Percentiles rank a stretch among this genome's conserved stretches.
Evolutionary conservation across 2,329 filamentous ascomycete species (phyloP).

Genomic region (Verticillium nubilum): DNA sequence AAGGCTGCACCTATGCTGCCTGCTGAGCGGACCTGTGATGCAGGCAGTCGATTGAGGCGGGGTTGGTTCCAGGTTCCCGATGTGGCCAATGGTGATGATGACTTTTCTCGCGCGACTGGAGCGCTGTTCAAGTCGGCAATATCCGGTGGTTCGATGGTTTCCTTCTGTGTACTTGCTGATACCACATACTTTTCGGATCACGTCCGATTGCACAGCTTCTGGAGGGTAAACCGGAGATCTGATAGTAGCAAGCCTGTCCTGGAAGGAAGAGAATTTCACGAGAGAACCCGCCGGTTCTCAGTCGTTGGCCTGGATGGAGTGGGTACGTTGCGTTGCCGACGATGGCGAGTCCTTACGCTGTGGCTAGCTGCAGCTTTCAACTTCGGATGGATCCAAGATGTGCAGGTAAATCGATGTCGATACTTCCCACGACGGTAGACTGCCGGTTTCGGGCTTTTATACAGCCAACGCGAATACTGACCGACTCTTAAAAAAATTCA

Average conservation of each 20-base stretch:
- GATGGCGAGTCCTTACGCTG: background rate
- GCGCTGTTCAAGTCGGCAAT: background rate
- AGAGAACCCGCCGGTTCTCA: background rate
- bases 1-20: background rate
- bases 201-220: background rate
- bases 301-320: background rate
- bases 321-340: background rate
- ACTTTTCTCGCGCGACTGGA: background rate
- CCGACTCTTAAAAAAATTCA: background rate
- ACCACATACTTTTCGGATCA: background rate
- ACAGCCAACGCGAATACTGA: background rate
- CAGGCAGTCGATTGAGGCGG: background rate
- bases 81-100: background rate
- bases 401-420: background rate
- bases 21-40: background rate
- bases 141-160: background rate
- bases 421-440: background rate
- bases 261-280: background rate
- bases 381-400: too few species aligned
- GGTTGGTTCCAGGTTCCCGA: background rate
- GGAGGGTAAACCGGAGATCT: background rate
- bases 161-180: background rate
- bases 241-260: background rate
- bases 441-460: background rate
- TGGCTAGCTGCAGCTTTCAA: background rate